Conservation (phyloP, 2,329 filamentous ascomycete species). For the Fonsecaea nubica region DNA sequence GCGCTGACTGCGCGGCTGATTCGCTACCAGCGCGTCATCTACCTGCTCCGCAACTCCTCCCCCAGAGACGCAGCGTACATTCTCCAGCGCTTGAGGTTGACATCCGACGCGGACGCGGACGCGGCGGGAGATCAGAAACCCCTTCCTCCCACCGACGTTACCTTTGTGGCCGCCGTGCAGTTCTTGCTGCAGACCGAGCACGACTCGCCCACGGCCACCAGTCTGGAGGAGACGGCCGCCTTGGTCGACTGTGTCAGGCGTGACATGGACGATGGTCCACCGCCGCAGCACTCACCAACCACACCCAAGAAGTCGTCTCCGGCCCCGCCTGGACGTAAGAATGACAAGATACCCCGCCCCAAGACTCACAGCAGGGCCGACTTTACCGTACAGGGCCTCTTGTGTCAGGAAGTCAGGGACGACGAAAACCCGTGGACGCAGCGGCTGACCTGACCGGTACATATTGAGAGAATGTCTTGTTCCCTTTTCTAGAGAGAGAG, state of each 20-base stretch:
- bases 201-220: neutral
- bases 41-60: conserved; percentile 9
- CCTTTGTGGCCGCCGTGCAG: neutral
- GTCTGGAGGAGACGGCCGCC: conserved; percentile 3
- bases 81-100: neutral
- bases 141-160: neutral
- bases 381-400: neutral
- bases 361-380: neutral
- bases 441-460: too few relatives aligned
- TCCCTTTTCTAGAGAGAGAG: too few relatives aligned
- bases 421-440: too few relatives aligned
- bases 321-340: neutral
- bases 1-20: conserved; percentile 11
- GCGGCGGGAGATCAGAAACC: neutral
- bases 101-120: neutral
- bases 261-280: neutral
- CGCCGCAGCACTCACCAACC: neutral
- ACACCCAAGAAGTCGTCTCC: neutral
- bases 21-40: conserved; percentile 22
- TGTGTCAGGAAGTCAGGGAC: neutral
- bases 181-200: neutral
- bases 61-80: neutral
- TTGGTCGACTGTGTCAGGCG: conserved; percentile 9
- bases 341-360: too few relatives aligned
- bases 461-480: too few relatives aligned